A percentile compares a stretch with the other conserved stretches of the same genome.
phyloP scores from a whole-genome alignment of 2,329 filamentous ascomycete species.

The Colletotrichum nymphaeae region DNA sequence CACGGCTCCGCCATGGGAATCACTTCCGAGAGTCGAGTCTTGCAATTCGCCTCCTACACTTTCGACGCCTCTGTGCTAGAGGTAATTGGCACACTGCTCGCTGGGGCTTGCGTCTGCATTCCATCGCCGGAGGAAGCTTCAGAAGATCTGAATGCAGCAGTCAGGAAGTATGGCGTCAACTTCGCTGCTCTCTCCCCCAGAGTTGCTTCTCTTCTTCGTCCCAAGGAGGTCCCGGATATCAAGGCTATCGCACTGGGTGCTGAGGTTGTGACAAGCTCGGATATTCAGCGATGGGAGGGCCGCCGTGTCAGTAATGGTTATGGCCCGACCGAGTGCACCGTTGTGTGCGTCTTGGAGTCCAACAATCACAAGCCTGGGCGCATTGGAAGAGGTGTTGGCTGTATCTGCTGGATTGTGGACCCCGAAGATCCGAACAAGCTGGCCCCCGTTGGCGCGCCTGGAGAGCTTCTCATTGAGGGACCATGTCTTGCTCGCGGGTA shows the following conservation, averaged over 20 bases:
- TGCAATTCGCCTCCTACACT: slow-evolving; percentile 46
- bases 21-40: slow-evolving; percentile 28
- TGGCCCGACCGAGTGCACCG: background rate
- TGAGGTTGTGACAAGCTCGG: background rate
- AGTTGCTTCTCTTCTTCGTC: background rate
- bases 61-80: slow-evolving; percentile 52
- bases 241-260: background rate
- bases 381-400: background rate
- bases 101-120: slow-evolving; percentile 52
- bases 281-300: background rate
- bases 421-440: slow-evolving; percentile 36
- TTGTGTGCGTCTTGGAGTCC: background rate
- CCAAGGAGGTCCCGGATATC: background rate
- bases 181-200: background rate
- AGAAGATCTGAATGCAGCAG: background rate
- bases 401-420: slow-evolving; percentile 36
- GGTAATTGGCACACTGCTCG: slow-evolving; percentile 50
- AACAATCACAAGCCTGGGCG: background rate
- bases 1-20: background rate
- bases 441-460: slow-evolving; percentile 38
- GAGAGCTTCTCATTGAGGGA: slow-evolving; percentile 40
- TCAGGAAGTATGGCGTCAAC: background rate
- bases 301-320: background rate
- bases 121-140: slow-evolving; percentile 45
- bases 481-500: slow-evolving; percentile 38